These are phyloP conservation scores for Ananas comosus DNA, from an alignment of 176 grass and related monocot genomes.

Conservation along the genomic window DNA sequence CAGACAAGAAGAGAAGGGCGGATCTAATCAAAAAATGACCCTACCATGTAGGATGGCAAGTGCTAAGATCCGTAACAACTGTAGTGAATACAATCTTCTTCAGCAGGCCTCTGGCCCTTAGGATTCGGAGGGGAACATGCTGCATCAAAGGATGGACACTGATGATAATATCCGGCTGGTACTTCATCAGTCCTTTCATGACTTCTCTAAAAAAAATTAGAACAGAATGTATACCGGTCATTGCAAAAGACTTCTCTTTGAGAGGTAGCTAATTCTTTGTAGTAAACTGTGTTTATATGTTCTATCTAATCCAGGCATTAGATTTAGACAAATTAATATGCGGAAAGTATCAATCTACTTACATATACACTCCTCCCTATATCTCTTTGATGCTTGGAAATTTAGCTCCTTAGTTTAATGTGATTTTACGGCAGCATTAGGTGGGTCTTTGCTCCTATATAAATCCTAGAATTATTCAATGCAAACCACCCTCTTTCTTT, in stretches of 20 bases:
- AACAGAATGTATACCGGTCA: not conserved
- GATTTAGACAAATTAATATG: no score
- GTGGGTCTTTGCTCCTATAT: no score
- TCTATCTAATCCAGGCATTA: no score
- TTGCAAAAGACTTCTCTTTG: not conserved
- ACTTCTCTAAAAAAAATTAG: constrained; percentile 49
- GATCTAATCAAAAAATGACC: constrained; percentile 17
- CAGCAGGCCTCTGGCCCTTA: constrained; percentile 74
- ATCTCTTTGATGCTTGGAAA: no score
- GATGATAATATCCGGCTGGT: constrained; percentile 98
- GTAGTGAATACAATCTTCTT: constrained; percentile 98
- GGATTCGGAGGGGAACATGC: constrained; percentile 85
- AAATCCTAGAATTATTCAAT: no score
- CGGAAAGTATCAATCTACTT: no score
- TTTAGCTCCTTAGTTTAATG: no score
- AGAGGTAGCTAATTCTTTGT: not conserved
- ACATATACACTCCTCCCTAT: no score
- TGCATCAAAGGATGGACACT: constrained; percentile 99
- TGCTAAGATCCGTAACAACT: constrained; percentile 94
- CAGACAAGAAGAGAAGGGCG: not conserved
- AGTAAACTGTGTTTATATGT: not conserved
- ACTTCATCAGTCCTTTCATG: constrained; percentile 94
- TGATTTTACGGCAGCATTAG: no score
- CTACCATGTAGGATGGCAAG: constrained; percentile 99
- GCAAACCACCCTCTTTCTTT: no score